phyloP scores from a whole-genome alignment of 2,329 filamentous ascomycete genomes.

The Amesomyces nigricolor region DNA sequence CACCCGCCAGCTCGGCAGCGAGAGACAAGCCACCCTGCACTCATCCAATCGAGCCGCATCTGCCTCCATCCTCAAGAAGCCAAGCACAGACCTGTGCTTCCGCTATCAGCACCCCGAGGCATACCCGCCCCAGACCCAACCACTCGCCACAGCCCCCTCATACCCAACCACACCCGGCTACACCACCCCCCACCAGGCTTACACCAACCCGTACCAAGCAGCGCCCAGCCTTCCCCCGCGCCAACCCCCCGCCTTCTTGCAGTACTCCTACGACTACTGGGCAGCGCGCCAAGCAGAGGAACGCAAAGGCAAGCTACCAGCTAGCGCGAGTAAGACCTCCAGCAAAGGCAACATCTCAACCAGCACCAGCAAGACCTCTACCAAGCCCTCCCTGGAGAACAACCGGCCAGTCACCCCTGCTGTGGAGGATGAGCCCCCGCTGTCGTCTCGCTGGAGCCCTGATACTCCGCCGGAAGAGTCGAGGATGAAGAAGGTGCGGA shows the following conservation, averaged over 20 bases:
- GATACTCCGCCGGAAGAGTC: conserved; percentile 4
- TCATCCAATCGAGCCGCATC: not conserved
- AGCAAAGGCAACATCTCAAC: not conserved
- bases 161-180: not conserved
- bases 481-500: conserved; percentile 8
- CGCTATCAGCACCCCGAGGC: not conserved
- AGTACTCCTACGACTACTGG: not conserved
- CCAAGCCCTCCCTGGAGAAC: too few species aligned
- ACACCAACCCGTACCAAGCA: too few species aligned
- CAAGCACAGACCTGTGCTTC: not conserved
- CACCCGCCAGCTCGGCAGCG: not conserved
- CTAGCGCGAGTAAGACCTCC: not conserved
- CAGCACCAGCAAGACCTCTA: not conserved
- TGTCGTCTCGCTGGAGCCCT: conserved; percentile 17
- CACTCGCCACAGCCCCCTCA: not conserved
- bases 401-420: not conserved
- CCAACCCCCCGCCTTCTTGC: not conserved
- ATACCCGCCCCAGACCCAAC: not conserved
- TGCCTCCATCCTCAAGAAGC: not conserved
- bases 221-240: conserved; percentile 1
- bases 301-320: not conserved
- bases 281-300: not conserved
- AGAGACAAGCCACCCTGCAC: not conserved
- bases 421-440: not conserved
- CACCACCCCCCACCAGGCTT: not conserved